A percentile compares a stretch with the other conserved stretches of the same genome.
Conservation (phyloP, 1,284 basidiomycete genomes). For the Papiliotrema nemorosa region DNA sequence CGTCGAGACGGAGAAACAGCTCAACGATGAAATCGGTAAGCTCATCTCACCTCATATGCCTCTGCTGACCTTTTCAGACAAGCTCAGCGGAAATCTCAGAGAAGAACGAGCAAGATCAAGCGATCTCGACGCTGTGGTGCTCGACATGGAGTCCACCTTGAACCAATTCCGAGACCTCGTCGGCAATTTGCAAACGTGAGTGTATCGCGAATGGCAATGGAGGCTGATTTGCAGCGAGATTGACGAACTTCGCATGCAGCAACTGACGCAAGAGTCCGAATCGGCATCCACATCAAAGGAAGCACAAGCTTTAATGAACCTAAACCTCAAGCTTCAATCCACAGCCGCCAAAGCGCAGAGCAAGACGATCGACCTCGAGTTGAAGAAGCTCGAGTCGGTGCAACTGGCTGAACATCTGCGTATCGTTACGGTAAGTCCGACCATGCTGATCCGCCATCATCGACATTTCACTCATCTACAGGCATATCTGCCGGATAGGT, state of each 20-base stretch:
- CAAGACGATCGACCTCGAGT: slow-evolving; percentile 78
- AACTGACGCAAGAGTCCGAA: slow-evolving; percentile 76
- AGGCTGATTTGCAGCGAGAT: slow-evolving; percentile 61
- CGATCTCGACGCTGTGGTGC: slow-evolving; percentile 68
- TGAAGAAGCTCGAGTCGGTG: slow-evolving; percentile 74
- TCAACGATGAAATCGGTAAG: slow-evolving; percentile 83
- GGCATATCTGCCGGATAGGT: slow-evolving; percentile 80
- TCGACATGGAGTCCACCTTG: slow-evolving; percentile 83
- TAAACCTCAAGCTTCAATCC: slow-evolving; percentile 88
- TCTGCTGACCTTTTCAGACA: slow-evolving; percentile 54
- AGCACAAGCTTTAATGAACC: slow-evolving; percentile 76
- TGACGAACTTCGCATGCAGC: slow-evolving; percentile 72
- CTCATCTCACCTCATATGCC: neutral
- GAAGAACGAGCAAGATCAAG: slow-evolving; percentile 65
- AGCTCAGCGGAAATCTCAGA: slow-evolving; percentile 65
- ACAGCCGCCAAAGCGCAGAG: slow-evolving; percentile 84
- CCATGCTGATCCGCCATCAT: slow-evolving; percentile 1
- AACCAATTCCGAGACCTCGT: slow-evolving; percentile 87
- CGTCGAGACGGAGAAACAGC: slow-evolving; percentile 83
- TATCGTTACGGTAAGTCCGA: slow-evolving; percentile 49
- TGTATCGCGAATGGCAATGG: neutral
- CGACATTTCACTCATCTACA: too few species aligned
- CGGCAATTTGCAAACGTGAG: slow-evolving; percentile 70
- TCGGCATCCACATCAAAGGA: slow-evolving; percentile 69
- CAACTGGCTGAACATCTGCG: slow-evolving; percentile 73